Base-by-base conservation (phyloP, 768 basidiomycete species). In the Suillus plorans region DNA sequence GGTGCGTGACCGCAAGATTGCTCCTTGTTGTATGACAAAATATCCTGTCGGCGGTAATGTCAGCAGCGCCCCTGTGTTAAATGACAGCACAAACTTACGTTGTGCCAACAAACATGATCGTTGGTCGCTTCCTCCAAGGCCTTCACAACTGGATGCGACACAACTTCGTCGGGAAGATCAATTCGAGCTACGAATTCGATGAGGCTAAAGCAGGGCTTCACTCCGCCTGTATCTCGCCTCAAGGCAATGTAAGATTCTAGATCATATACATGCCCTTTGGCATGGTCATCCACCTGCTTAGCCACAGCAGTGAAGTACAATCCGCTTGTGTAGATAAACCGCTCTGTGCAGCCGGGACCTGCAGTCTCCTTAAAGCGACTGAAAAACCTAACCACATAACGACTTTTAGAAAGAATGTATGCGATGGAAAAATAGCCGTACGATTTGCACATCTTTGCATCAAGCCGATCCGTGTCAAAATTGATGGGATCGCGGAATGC, bases 21-120 rank as follows among this genome's bases (percentile, higher is more conserved):
- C 70, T 91, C 90, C 55, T 85, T 84, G 66, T 91, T 89, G 74
- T 89, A 53, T 16, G 89, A 91, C 70, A 89, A 88, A 37, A 91
- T 87, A 66, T 91, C 89, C 89, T 90, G 3, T 3, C 1, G 18
- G n/a, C 9, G 53, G 14, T 18, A 5, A 61, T 74, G 36, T 56
- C n/a, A 56, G n/a, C 10, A 1, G 6, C 66, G 39, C 25, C 18
- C 22, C 45, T 4, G n/a, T n/a, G n/a, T 22, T 16, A 4, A 5
- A 62, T 28, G 44, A 34, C 9, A 72, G 57, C 62, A 16, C 60
- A 49, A 4, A 6, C 67, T 65, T 65, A 78, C 81, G 56, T 82
- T 84, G 36, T 78, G 79, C 79, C 82, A 83, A 10, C 78, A 80
- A 53, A 87, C 77, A 60, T 85, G 73, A 62, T 87, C 86, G 62